phyloP scores from a whole-genome alignment of 768 basidiomycete species.

The Infundibulicybe gibba region DNA sequence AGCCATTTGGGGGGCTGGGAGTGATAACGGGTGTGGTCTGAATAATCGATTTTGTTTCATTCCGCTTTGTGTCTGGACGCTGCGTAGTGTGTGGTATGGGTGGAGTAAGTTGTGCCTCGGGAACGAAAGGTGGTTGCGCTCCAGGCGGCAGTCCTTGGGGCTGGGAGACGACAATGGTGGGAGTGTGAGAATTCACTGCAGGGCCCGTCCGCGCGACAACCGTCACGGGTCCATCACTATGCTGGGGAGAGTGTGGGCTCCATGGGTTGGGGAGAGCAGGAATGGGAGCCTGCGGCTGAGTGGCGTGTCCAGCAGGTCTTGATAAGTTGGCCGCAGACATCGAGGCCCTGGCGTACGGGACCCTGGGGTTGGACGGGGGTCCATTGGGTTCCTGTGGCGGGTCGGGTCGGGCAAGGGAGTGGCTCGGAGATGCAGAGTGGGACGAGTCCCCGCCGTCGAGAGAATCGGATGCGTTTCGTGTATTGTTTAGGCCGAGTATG shows the following conservation, averaged over 20 bases:
- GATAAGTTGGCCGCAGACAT: no score
- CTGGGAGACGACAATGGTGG: slow-evolving; percentile 1
- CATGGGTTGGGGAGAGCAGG: no score
- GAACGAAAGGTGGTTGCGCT: neutral
- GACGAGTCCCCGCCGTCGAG: slow-evolving; percentile 20
- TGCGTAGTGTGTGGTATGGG: no score
- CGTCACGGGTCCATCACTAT: no score
- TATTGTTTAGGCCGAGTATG: slow-evolving; percentile 22
- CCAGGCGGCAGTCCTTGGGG: no score
- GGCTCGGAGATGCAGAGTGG: slow-evolving; percentile 6
- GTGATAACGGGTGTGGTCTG: no score
- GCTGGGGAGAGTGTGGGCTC: no score
- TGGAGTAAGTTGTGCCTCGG: neutral
- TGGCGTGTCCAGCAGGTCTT: no score
- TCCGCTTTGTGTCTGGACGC: slow-evolving; percentile 2
- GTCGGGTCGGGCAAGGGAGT: neutral
- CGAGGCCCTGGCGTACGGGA: no score
- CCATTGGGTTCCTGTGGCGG: neutral
- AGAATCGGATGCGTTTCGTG: slow-evolving; percentile 13
- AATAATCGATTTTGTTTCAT: slow-evolving; percentile 6
- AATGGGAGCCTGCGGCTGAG: no score
- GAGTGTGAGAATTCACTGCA: neutral
- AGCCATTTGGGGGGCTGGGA: no score
- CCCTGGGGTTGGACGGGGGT: neutral
- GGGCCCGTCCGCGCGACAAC: neutral